Conservation (phyloP, 202 grass and related monocot species). For the Zoysia matrella region DNA sequence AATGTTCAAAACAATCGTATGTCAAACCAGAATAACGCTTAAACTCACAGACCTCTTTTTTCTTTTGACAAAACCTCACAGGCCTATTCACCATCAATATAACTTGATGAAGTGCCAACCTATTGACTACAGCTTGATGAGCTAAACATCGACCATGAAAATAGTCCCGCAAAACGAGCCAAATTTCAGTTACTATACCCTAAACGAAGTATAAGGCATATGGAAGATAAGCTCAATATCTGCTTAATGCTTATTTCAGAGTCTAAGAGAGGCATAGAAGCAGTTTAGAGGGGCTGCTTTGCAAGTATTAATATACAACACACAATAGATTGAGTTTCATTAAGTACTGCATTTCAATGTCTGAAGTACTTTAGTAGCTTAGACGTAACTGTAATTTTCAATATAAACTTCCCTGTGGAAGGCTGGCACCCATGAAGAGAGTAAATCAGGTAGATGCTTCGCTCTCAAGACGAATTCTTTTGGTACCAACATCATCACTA, state of each 20-base stretch:
- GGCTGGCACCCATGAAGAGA: slow-evolving; percentile 33
- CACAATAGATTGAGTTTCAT: slow-evolving; percentile 54
- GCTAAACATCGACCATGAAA: background rate
- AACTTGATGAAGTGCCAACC: background rate
- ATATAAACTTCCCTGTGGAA: slow-evolving; percentile 31
- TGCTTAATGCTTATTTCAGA: slow-evolving; percentile 42
- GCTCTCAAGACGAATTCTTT: slow-evolving; percentile 83
- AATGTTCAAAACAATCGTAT: background rate
- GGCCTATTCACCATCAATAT: background rate
- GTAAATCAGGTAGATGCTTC: slow-evolving; percentile 63
- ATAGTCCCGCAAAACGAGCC: slow-evolving; percentile 16
- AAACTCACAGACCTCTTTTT: no score
- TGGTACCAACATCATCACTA: slow-evolving; percentile 66
- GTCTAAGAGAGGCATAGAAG: slow-evolving; percentile 45
- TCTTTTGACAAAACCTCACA: background rate
- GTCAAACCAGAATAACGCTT: background rate
- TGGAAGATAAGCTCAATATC: slow-evolving; percentile 35
- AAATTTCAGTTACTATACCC: slow-evolving; percentile 25
- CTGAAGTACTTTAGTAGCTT: slow-evolving; percentile 53
- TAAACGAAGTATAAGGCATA: slow-evolving; percentile 27
- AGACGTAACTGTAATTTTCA: slow-evolving; percentile 48
- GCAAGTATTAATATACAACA: slow-evolving; percentile 61
- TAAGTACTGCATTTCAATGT: slow-evolving; percentile 58
- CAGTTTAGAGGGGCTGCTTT: slow-evolving; percentile 49
- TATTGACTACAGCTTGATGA: background rate